Percentiles rank a stretch among this genome's conserved stretches.
Conservation (phyloP, 1,284 basidiomycete genomes). For the Pyrrhoderma noxium region DNA sequence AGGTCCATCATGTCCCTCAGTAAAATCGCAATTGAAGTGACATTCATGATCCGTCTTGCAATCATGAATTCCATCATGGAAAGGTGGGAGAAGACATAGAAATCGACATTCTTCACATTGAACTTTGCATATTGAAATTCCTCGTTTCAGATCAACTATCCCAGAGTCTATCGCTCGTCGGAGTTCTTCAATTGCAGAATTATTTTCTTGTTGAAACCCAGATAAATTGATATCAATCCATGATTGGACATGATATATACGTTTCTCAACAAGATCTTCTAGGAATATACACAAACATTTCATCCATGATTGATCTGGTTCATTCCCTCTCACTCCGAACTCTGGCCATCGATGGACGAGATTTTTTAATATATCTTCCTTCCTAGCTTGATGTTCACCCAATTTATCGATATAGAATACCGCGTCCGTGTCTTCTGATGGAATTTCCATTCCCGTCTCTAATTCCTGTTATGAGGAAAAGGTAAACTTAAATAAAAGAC, state of each 20-base stretch:
- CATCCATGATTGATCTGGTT: conserved; percentile 36
- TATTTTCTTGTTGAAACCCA: conserved; percentile 36
- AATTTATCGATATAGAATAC: conserved; percentile 31
- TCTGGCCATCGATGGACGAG: conserved; percentile 31
- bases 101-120: conserved; percentile 42
- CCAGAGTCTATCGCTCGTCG: conserved; percentile 36
- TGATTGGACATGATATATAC: conserved; percentile 38
- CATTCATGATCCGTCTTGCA: conserved; percentile 46
- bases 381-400: conserved; percentile 20
- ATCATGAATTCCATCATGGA: conserved; percentile 40
- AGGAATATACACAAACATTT: conserved; percentile 32
- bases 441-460: conserved; percentile 37
- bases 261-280: conserved; percentile 30
- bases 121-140: conserved; percentile 41
- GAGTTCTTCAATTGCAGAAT: conserved; percentile 41
- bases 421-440: conserved; percentile 28
- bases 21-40: conserved; percentile 36
- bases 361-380: conserved; percentile 26
- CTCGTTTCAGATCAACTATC: conserved; percentile 37
- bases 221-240: conserved; percentile 45
- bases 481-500: not conserved
- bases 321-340: conserved; percentile 26
- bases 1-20: conserved; percentile 29
- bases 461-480: conserved; percentile 34
- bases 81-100: conserved; percentile 36